Base-by-base conservation (phyloP, 345 rosid genomes). In the Melastoma malabathricum region DNA sequence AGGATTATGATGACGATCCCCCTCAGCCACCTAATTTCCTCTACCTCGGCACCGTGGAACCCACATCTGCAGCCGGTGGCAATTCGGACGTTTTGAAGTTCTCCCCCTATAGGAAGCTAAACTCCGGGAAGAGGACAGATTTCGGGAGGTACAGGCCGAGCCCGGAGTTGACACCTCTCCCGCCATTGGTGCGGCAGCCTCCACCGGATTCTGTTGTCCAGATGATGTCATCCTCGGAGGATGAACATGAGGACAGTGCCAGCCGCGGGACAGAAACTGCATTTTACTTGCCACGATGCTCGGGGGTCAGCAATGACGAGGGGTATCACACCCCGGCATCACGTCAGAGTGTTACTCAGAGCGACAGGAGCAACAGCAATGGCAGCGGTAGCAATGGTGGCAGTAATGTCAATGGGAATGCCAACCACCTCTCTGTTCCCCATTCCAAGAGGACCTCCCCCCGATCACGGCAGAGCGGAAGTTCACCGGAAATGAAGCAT, bases 91-190 rank as follows among this genome's bases (percentile, higher is more conserved):
- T 59, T 49, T 79, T 68, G 13, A 79, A 76, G 47, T 62, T 57
- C 0, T 83, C 94, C 0, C 98, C 94, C 15, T 83, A 86, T 68
- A 83, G 69, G 59, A 81, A 86, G 63, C 65, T 86, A 48, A 63
- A 75, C 67, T 73, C 94, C 10, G 45, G 74, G 6, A 83, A 80
- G 71, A 72, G 81, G 69, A 86, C 96, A 4, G 98, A 90, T 17
- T 25, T 25, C 43, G 41, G 41, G 44, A 77, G 94, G 16, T 90
- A 90, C 51, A 55, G 98, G 25, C 98, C 98, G 3, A 90, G 98
- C 46, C 98, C 98, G 0, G 98, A 90, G 39, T 75, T 90, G 68
- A 95, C 83, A 63, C 98, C 98, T 19, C 75, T 90, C 46, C 95
- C 97, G 1, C 97, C 86, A 22, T 58, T 86, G 62, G 50, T 78